Base-by-base conservation (phyloP, 1,284 basidiomycete species). In the Blastosporella zonata region DNA sequence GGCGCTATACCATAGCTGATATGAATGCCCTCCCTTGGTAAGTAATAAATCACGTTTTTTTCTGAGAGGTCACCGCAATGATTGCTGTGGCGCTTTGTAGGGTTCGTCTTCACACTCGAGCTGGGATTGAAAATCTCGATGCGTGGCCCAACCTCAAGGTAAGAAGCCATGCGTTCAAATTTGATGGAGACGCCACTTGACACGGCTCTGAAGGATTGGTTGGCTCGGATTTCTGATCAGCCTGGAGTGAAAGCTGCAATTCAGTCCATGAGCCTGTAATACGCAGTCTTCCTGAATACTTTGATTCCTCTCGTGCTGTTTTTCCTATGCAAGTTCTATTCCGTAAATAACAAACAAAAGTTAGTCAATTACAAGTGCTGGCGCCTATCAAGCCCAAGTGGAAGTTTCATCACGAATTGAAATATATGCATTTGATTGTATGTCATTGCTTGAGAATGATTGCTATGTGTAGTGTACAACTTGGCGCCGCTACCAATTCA, bases 1-100 rank as follows among this genome's bases (percentile, higher is more conserved):
- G 84, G 6, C 80, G 77, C 49, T 88, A 79, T 66, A 80, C 74
- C 35, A 70, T 91, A 28, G 88, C 84, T 2, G 82, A 86, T 58
- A 72, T 82, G 53, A 85, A 85, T 55, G 70, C 73, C 8, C 71
- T 73, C 55, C 71, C 76, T 3, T 84, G 81, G 81, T 74, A 46
- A 31, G 63, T 42, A 56, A 5, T 2, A 34, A 6, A 34, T 12
- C 25, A 17, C 25, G 42, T 39, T 7, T 36, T 25, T 9, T 5
- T 28, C 29, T 29, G 23, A 17, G 22, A 15, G 10, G n/a, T 22
- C 10, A 13, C 2, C 20, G n/a, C 29, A 22, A 13, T 34, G 7
- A 34, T 44, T 18, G 35, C 29, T 47, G 22, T 33, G 40, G 10
- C 42, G 40, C 21, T 27, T 21, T 33, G 12, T 10, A 83, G 81